Base-by-base conservation (phyloP, 768 basidiomycete species). In the Podaxis pistillaris region DNA sequence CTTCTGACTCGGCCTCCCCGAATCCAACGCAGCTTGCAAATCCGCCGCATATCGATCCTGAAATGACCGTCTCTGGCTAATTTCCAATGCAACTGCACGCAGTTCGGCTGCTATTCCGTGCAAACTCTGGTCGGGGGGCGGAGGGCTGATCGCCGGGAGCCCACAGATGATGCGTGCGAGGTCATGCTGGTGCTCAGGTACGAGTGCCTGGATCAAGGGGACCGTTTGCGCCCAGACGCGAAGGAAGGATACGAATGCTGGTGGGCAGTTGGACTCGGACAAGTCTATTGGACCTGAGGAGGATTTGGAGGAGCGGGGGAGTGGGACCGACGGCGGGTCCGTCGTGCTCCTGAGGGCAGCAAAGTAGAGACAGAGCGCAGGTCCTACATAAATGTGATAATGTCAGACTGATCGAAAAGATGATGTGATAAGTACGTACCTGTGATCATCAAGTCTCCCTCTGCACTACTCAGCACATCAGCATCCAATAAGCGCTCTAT, bases 71-170 rank as follows among this genome's bases (percentile, higher is more conserved):
- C 93, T 75, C 73, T 93, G 91, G 60, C 89, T 89, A 65, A 95
- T 93, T 69, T 94, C 93, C 53, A 95, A 92, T 0, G 91, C 90
- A 0, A 95, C 89, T 0, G 90, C 89, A 17, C 91, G 83, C n/a
- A 95, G 73, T 71, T 94, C 91, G 0, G 90, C 90, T 1, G 93
- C 84, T 51, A 93, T 85, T 0, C 88, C 86, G 2, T 79, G 74
- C 9, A 93, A 69, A 0, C 74, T 68, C 1, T 75, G 72, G 26
- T 81, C 72, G 3, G 73, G 30, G 0, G 86, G 83, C 0, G 75
- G 66, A 0, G 75, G 66, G 33, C 33, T 33, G 28, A 89, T 58
- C 0, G 85, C 79, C 17, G 75, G 71, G 12, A 92, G 83, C 4
- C 81, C 79, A 67, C 93, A 94, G 19, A 94, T 91, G 55, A 89